Evolutionary conservation across 495 filamentous ascomycete genomes (phyloP), one percentile per base, ranked within the genome.

Genomic region (Aspergillus sparsus): DNA sequence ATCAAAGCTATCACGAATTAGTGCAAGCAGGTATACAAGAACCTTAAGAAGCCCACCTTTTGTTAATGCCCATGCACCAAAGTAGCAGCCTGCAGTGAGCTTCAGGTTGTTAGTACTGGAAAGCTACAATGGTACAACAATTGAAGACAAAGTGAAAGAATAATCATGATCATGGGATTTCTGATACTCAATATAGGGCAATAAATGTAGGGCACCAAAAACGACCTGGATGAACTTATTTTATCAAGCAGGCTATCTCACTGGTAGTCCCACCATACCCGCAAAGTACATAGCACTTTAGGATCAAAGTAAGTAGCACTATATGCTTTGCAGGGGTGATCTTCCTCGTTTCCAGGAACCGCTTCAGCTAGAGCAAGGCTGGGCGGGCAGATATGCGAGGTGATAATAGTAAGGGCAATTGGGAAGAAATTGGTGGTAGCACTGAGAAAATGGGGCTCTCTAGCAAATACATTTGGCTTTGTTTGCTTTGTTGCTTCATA

Each of bases 311-410:
- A 85, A 86, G 74, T 81, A 84, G 80, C 62, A 73, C 82, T 82
- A 82, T 71, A 75, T 79, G 82, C 77, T 82, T 82, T 85, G 84
- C 83, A 87, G 85, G 89, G 91, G 89, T 87, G 82, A 88, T 97
- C 90, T 97, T 82, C 93, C 93, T 96, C 92, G 81, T 78, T 87
- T 91, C 83, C 89, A 96, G 92, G 92, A 96, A 96, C 91, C 92
- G 91, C 86, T 83, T 86, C 90, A 93, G 90, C 82, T 86, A 86
- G 75, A 67, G 72, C 56, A 73, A 74, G 83, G 82, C 92, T 92
- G 90, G 84, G 85, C 92, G 93, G 91, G 93, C 92, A 97, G 93
- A 89, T 89, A 91, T 89, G 81, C 82, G 91, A 93, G 89, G 90
- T 87, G 58, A 57, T 65, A 63, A 64, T 64, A 63, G 60, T 56